Percentiles rank a stretch among this genome's conserved stretches.
Conservation (phyloP, 2,329 filamentous ascomycete genomes). For the Annulohypoxylon truncatum region DNA sequence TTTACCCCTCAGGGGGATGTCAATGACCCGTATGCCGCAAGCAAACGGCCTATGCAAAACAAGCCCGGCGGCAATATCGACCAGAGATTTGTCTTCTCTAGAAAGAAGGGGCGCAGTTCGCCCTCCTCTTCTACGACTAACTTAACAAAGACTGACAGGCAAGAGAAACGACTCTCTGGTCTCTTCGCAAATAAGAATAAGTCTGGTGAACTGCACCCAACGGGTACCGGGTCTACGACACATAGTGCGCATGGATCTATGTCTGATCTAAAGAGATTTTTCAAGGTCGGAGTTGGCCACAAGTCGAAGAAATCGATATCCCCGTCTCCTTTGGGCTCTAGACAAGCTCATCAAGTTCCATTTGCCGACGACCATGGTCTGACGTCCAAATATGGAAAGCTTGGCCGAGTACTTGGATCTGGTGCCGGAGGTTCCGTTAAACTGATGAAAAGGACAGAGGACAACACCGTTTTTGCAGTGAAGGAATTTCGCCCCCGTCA, state of each 20-base stretch:
- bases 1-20: slow-evolving; percentile 82
- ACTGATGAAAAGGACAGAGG: slow-evolving; percentile 91
- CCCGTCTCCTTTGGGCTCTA: slow-evolving; percentile 65
- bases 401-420: slow-evolving; percentile 92
- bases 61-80: slow-evolving; percentile 75
- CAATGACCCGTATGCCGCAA: slow-evolving; percentile 89
- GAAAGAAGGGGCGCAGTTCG: slow-evolving; percentile 75
- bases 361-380: slow-evolving; percentile 95
- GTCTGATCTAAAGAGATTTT: slow-evolving; percentile 96
- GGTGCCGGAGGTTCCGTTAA: slow-evolving; percentile 95
- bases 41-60: slow-evolving; percentile 77
- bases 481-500: slow-evolving; percentile 96
- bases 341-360: slow-evolving; percentile 74
- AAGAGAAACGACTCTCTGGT: slow-evolving; percentile 65
- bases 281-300: slow-evolving; percentile 78
- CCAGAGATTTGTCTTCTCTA: slow-evolving; percentile 84
- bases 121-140: slow-evolving; percentile 64
- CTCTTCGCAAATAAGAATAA: slow-evolving; percentile 55
- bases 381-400: slow-evolving; percentile 92
- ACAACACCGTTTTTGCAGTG: slow-evolving; percentile 94
- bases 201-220: slow-evolving; percentile 57
- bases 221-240: slow-evolving; percentile 61
- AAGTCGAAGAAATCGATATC: slow-evolving; percentile 77
- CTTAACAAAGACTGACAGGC: slow-evolving; percentile 58
- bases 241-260: slow-evolving; percentile 80